These are phyloP conservation scores for Saposhnikovia divaricata DNA, from an alignment of 129 eudicot species.

Conservation along the genomic window DNA sequence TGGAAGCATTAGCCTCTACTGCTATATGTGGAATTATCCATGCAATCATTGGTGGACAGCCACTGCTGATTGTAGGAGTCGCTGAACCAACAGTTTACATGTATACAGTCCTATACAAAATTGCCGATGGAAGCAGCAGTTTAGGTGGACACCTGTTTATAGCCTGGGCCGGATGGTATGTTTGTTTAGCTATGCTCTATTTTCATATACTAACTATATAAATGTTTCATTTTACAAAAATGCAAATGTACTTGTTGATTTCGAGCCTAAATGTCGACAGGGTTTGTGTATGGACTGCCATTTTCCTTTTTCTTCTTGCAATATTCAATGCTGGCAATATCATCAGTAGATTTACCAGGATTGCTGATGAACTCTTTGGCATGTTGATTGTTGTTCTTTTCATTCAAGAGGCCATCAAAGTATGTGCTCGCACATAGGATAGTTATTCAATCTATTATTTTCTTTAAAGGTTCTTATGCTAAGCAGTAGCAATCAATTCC, in stretches of 20 bases:
- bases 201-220: background rate
- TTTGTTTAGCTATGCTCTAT: background rate
- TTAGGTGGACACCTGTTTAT: constrained; percentile 59
- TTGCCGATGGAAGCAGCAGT: constrained; percentile 47
- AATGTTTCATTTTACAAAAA: background rate
- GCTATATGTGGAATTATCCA: constrained; percentile 89
- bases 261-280: constrained; percentile 22
- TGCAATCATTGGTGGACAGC: constrained; percentile 83
- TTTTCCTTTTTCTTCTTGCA: constrained; percentile 66
- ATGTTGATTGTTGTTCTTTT: constrained; percentile 89
- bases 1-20: constrained; percentile 75
- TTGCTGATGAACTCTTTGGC: constrained; percentile 95
- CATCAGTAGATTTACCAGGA: constrained; percentile 75
- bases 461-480: background rate
- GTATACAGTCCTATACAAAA: constrained; percentile 60
- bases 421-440: background rate
- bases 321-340: constrained; percentile 75
- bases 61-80: constrained; percentile 80
- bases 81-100: constrained; percentile 91
- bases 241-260: constrained; percentile 4
- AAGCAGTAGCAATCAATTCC: background rate
- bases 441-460: background rate
- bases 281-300: constrained; percentile 92
- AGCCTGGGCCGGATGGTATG: constrained; percentile 93
- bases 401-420: constrained; percentile 86